A percentile compares a stretch with the other conserved stretches of the same genome.
These are phyloP conservation scores for Leccinum variicolor DNA, from an alignment of 768 basidiomycete genomes.

Conservation along the genomic window DNA sequence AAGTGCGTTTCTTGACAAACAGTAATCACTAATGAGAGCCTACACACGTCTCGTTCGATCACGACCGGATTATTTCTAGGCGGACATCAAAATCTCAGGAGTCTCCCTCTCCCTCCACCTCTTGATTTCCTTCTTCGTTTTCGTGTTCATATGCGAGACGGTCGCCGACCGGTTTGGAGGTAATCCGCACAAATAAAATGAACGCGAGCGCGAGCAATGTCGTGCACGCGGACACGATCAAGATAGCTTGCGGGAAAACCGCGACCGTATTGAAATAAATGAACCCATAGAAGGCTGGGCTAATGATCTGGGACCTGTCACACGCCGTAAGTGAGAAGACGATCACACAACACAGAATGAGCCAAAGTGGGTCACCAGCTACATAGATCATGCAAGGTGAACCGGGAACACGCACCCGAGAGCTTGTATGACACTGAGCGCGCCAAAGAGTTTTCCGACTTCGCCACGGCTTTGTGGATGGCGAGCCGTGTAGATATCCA, in stretches of 20 bases:
- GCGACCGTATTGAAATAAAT: slow-evolving; percentile 71
- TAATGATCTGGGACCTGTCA: slow-evolving; percentile 60
- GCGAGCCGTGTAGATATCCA: slow-evolving; percentile 57
- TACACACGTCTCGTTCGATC: not conserved
- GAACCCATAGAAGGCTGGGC: slow-evolving; percentile 70
- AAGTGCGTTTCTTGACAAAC: slow-evolving; percentile 64
- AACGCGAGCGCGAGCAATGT: slow-evolving; percentile 42
- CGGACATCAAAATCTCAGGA: slow-evolving; percentile 42
- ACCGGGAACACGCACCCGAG: slow-evolving; percentile 43
- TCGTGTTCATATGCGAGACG: not conserved
- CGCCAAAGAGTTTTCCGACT: slow-evolving; percentile 76
- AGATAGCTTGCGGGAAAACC: slow-evolving; percentile 64
- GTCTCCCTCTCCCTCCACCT: not conserved
- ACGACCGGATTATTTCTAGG: slow-evolving; percentile 38
- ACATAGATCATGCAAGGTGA: no score
- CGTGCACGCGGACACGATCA: slow-evolving; percentile 49
- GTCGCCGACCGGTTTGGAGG: slow-evolving; percentile 3
- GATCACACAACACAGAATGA: not conserved
- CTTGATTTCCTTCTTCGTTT: slow-evolving; percentile 5
- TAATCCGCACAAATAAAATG: slow-evolving; percentile 47
- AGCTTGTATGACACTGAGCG: slow-evolving; percentile 69
- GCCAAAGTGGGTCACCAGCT: no score
- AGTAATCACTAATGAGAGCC: not conserved
- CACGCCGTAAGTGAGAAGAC: not conserved
- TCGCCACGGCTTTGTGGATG: slow-evolving; percentile 48